phyloP scores from a whole-genome alignment of 495 filamentous ascomycete genomes.

The Chaetomium tenue region DNA sequence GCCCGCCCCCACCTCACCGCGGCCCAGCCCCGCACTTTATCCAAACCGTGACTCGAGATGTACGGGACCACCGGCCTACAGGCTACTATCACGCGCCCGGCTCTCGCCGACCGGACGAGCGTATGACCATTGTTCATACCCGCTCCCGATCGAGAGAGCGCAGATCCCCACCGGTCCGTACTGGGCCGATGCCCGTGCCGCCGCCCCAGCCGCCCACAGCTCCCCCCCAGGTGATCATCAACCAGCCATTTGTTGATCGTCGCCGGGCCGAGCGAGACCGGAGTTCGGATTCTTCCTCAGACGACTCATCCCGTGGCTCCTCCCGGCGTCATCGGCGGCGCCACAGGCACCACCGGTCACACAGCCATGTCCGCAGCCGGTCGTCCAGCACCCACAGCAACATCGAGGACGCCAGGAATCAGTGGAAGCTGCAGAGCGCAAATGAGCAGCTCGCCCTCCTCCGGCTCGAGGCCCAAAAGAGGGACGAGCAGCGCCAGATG shows the following conservation, averaged over 20 bases:
- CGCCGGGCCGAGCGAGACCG: slow-evolving; percentile 17
- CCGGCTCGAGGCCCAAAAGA: slow-evolving; percentile 20
- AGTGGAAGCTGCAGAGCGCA: slow-evolving; percentile 27
- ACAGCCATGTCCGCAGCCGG: slow-evolving; percentile 28
- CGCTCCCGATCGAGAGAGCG: slow-evolving; percentile 46
- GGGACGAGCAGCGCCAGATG: slow-evolving; percentile 25
- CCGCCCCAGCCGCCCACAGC: background rate
- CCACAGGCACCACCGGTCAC: slow-evolving; percentile 29
- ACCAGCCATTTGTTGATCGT: slow-evolving; percentile 17
- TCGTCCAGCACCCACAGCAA: slow-evolving; percentile 35
- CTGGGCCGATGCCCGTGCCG: background rate
- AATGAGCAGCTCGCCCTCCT: slow-evolving; percentile 29
- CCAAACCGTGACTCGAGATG: slow-evolving; percentile 33
- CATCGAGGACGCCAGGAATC: slow-evolving; percentile 30
- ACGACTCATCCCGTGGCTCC: slow-evolving; percentile 24
- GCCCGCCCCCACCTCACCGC: slow-evolving; percentile 36
- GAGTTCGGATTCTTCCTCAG: slow-evolving; percentile 37
- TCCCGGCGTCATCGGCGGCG: slow-evolving; percentile 21
- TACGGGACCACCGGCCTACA: slow-evolving; percentile 33
- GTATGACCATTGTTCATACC: slow-evolving; percentile 37
- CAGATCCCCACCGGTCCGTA: slow-evolving; percentile 32
- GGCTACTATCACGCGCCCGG: slow-evolving; percentile 37
- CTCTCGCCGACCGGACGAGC: slow-evolving; percentile 30
- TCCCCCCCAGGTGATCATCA: slow-evolving; percentile 24
- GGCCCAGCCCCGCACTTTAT: slow-evolving; percentile 42